Conservation (phyloP, 2,329 filamentous ascomycete species). For the Pleurostoma richardsiae region DNA sequence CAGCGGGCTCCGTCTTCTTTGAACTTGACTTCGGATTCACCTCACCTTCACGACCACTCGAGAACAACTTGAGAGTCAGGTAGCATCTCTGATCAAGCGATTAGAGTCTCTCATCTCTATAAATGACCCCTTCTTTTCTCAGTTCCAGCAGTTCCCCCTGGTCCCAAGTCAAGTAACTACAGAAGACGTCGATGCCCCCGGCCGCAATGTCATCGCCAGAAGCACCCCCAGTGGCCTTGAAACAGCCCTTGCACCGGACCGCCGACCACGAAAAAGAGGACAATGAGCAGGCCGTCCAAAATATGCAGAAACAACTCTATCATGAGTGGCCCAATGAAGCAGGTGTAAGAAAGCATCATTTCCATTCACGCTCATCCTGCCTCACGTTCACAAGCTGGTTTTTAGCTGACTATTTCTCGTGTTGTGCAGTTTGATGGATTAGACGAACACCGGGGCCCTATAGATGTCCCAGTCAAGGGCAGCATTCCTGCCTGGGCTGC, state of each 20-base stretch:
- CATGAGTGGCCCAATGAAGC: slow-evolving; percentile 43
- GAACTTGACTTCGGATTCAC: too few species aligned
- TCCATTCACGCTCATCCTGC: not conserved
- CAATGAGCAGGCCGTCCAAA: slow-evolving; percentile 2
- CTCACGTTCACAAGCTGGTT: not conserved
- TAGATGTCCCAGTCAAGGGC: slow-evolving; percentile 60
- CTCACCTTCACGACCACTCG: too few species aligned
- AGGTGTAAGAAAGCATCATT: slow-evolving; percentile 25
- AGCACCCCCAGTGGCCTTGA: too few species aligned
- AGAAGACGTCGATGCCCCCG: too few species aligned
- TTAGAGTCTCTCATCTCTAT: too few species aligned
- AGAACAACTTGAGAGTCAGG: too few species aligned
- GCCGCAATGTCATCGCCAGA: too few species aligned
- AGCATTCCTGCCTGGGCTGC: slow-evolving; percentile 66
- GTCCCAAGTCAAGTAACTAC: too few species aligned
- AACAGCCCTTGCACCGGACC: not conserved
- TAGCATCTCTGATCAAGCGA: too few species aligned
- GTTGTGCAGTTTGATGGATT: slow-evolving; percentile 58
- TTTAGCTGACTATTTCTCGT: slow-evolving; percentile 1
- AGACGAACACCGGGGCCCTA: slow-evolving; percentile 59
- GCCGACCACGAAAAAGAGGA: slow-evolving; percentile 3
- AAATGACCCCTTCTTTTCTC: too few species aligned
- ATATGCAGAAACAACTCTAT: slow-evolving; percentile 22
- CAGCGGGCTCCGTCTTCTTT: too few species aligned
- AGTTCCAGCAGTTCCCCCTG: too few species aligned